Conservation (phyloP, 2,329 filamentous ascomycete species). For the Raffaelea arxii region DNA sequence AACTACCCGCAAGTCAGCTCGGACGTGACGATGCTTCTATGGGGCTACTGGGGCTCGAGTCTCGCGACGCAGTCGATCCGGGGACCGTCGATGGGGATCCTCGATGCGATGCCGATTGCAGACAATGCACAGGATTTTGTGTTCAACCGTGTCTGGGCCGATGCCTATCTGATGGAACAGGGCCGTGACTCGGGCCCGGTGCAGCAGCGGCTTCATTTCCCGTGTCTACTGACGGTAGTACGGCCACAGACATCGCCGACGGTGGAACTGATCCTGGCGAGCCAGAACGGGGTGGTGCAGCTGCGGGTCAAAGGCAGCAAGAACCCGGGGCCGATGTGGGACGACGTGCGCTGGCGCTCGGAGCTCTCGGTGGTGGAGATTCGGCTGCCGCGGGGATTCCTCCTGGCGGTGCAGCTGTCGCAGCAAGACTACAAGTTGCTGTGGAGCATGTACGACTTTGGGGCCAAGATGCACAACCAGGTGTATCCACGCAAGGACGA, state of each 20-base stretch:
- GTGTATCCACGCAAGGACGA: conserved; percentile 63
- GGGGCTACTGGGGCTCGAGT: conserved; percentile 46
- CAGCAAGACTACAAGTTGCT: conserved; percentile 71
- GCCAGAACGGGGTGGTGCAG: conserved; percentile 69
- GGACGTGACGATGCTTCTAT: conserved; percentile 61
- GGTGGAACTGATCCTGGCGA: conserved; percentile 64
- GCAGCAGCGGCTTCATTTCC: conserved; percentile 53
- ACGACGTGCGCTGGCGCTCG: conserved; percentile 70
- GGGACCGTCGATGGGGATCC: conserved; percentile 39
- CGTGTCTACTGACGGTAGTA: conserved; percentile 67
- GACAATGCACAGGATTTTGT: conserved; percentile 67
- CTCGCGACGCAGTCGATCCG: conserved; percentile 38
- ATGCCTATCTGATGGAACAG: conserved; percentile 64
- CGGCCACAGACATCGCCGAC: conserved; percentile 60
- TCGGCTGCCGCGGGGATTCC: conserved; percentile 65
- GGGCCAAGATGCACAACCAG: conserved; percentile 62
- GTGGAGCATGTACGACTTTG: conserved; percentile 80
- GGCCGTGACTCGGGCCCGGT: conserved; percentile 44
- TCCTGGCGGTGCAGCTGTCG: conserved; percentile 59
- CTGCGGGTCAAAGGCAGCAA: conserved; percentile 62
- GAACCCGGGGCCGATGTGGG: conserved; percentile 63
- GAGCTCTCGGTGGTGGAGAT: conserved; percentile 57
- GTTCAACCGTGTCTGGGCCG: conserved; percentile 68
- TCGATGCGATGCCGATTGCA: conserved; percentile 65
- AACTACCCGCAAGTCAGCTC: conserved; percentile 65